Percentiles rank a stretch among this genome's conserved stretches.
These are phyloP conservation scores for Ocimum tenuiflorum DNA, from an alignment of 257 asterid genomes.

Conservation along the genomic window DNA sequence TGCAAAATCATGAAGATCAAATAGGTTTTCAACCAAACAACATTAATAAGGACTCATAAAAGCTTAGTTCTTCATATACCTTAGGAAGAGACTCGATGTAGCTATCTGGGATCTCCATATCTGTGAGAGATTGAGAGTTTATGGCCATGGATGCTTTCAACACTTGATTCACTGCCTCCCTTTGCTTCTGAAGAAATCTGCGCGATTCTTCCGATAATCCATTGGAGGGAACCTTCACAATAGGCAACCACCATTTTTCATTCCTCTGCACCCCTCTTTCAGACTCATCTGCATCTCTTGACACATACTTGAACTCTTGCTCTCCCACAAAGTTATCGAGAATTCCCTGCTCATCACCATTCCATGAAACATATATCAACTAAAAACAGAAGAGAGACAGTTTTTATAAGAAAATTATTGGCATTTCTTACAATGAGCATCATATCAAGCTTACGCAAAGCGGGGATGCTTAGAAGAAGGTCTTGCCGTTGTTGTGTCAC, in stretches of 20 bases:
- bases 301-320: constrained; percentile 66
- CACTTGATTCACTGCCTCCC: constrained; percentile 74
- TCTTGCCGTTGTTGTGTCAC: constrained; percentile 70
- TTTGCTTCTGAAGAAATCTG: constrained; percentile 51
- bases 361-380: neutral
- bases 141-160: constrained; percentile 84
- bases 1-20: constrained; percentile 8
- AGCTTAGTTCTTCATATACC: constrained; percentile 26
- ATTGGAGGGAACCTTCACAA: constrained; percentile 60
- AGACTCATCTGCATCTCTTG: constrained; percentile 61
- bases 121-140: constrained; percentile 72
- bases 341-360: constrained; percentile 33
- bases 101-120: constrained; percentile 84
- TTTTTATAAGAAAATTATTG: neutral
- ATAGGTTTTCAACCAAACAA: neutral
- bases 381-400: neutral
- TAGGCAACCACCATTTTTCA: constrained; percentile 91
- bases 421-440: constrained; percentile 60
- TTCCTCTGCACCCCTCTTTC: constrained; percentile 55
- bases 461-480: constrained; percentile 60
- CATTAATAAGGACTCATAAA: neutral
- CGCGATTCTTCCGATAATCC: constrained; percentile 63
- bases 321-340: constrained; percentile 51
- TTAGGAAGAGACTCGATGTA: constrained; percentile 84
- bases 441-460: constrained; percentile 66